Percentiles rank a stretch among this genome's conserved stretches.
Evolutionary conservation across 768 basidiomycete species (phyloP).

Genomic region (Melanogaster broomeanus): DNA sequence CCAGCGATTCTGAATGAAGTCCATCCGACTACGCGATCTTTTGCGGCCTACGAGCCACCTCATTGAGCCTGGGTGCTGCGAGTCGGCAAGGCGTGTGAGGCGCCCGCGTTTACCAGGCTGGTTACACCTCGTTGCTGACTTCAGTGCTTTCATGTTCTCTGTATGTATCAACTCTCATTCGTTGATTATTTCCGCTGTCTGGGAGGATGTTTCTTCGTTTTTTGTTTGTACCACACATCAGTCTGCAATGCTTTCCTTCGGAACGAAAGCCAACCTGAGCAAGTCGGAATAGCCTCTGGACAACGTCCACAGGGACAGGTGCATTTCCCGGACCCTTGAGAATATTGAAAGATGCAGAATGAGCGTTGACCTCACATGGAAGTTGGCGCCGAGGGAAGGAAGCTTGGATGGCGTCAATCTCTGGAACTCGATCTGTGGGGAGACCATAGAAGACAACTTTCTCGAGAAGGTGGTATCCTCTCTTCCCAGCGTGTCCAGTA

Average conservation of each 20-base stretch:
- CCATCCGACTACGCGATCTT: too few species aligned
- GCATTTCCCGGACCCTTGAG: conserved; percentile 60
- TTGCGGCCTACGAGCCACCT: too few species aligned
- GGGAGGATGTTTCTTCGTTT: too few species aligned
- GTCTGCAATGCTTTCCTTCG: too few species aligned
- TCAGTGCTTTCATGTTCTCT: too few species aligned
- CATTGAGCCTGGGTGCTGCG: too few species aligned
- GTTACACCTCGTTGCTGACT: too few species aligned
- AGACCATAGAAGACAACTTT: conserved; percentile 76
- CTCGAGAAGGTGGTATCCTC: conserved; percentile 69
- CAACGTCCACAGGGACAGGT: conserved; percentile 46
- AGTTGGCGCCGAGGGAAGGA: conserved; percentile 61
- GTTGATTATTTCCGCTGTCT: conserved; percentile 35
- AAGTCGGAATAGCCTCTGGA: conserved; percentile 54
- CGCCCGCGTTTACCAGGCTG: too few species aligned
- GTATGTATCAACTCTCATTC: conserved; percentile 57
- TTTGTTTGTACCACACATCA: too few species aligned
- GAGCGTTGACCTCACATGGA: conserved; percentile 69
- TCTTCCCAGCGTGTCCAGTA: conserved; percentile 70
- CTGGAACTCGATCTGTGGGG: conserved; percentile 60
- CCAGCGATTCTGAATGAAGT: too few species aligned
- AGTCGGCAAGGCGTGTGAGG: too few species aligned
- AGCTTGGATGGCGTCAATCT: conserved; percentile 63
- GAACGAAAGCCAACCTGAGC: conserved; percentile 62
- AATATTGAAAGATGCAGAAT: conserved; percentile 65